Evolutionary conservation across 768 basidiomycete species (phyloP).

Genomic region (Trametes maxima): DNA sequence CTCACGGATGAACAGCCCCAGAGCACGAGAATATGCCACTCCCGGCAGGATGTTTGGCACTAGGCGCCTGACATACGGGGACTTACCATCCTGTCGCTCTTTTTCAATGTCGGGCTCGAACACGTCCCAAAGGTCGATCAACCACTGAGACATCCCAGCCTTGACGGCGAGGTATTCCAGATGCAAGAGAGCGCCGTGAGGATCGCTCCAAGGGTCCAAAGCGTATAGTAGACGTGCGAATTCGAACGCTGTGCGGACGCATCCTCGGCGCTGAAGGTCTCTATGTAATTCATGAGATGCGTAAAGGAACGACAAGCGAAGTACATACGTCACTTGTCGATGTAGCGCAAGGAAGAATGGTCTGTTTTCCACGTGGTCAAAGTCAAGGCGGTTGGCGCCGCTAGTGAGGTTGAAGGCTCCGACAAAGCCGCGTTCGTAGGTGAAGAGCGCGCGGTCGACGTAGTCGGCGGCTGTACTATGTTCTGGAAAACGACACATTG

Average conservation of each 20-base stretch:
- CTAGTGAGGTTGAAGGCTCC: conserved; percentile 84
- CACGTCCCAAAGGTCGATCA: conserved; percentile 65
- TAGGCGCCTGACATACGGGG: conserved; percentile 38
- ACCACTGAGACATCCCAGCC: conserved; percentile 77
- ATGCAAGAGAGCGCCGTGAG: conserved; percentile 82
- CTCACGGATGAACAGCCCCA: conserved; percentile 54
- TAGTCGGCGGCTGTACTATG: conserved; percentile 83
- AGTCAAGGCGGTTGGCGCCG: conserved; percentile 85
- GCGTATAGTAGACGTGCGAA: conserved; percentile 84
- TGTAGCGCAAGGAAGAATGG: conserved; percentile 91
- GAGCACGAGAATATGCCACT: conserved; percentile 70
- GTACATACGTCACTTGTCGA: conserved; percentile 72
- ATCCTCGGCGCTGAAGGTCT: conserved; percentile 87
- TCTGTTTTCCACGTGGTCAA: conserved; percentile 87
- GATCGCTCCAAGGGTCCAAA: conserved; percentile 86
- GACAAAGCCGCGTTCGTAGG: conserved; percentile 88
- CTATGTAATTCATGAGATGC: conserved; percentile 38
- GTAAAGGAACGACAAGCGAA: background rate
- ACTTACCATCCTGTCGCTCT: conserved; percentile 24
- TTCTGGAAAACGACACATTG: conserved; percentile 47
- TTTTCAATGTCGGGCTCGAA: conserved; percentile 35
- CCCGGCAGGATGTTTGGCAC: conserved; percentile 64
- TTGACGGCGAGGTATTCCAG: conserved; percentile 88
- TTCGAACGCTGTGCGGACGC: conserved; percentile 88
- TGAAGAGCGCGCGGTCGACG: conserved; percentile 90